Evolutionary conservation across 1,284 basidiomycete genomes (phyloP), one percentile per base, ranked within the genome.

Genomic region (Salmacisia buchloeana): DNA sequence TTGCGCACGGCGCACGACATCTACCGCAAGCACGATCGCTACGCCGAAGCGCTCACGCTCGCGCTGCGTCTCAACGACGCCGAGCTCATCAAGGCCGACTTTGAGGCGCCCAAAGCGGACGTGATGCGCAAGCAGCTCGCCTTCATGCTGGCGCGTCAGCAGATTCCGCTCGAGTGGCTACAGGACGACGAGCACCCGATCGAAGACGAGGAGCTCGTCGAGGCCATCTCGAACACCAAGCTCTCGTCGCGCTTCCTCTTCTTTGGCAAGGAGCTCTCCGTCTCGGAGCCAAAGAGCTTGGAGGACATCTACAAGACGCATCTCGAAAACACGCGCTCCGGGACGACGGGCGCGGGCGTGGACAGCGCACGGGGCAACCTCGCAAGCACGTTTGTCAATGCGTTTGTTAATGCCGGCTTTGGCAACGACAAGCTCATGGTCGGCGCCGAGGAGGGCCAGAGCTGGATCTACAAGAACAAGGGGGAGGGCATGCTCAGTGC

Each of bases 381-480:
- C 61, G 94, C 96, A 1, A 90, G 92, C 7, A 96, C 94, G 1
- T 98, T 98, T 73, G 96, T 99, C 68, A 98, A 99, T 77, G 96
- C 93, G 0, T 98, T 98, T 71, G 96, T 97, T 64, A 99, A 99
- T 75, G 94, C 94, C 41, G 96, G 96, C 0, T 98, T 96, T 77
- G 94, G 94, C 21, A 99, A 99, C 80, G 96, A 99, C 80, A 97
- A 96, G 81, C 86, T 99, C 63, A 94, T 99, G 89, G 93, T 94
- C 3, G 89, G 89, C 74, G 94, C 94, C 0, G 90, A 92, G 63
- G 94, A 97, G 77, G 94, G 94, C 25, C 90, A 88, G 81, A 94
- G 91, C 73, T 98, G 94, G 91, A 93, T 99, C 69, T 99, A 98
- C 85, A 97, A 97, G 86, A 97, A 97, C 84, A 97, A 97, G 83